Base-by-base conservation (phyloP, 1,139 yeast genomes). In the Hanseniaspora sp. region DNA sequence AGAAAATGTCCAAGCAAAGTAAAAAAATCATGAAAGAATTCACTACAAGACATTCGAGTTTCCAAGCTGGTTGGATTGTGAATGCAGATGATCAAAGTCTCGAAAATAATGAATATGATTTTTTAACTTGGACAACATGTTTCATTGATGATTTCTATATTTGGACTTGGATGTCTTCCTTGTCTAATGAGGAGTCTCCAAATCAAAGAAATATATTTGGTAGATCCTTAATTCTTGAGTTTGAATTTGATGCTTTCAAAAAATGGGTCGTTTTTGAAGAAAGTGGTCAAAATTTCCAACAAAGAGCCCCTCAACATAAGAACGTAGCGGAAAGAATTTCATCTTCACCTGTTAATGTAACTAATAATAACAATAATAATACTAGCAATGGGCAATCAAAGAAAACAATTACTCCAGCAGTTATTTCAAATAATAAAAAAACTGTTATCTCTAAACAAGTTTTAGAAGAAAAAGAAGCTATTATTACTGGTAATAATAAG, bases 81-180 rank as follows among this genome's bases (percentile, higher is more conserved):
- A 53, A 52, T 17, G 59, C 17, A 51, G 55, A 9, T 7, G 56
- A 15, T 46, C 48, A 39, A 18, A 34, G 28, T 7, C 28, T 51
- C 9, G 46, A 51, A n/a, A 51, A 54, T 54, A 45, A 46, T 41
- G 12, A 46, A 11, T 56, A 51, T 38, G 64, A 61, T 40, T 56
- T 51, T 18, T 67, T 71, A 9, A 77, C 80, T 34, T 80, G 86
- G 1, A 68, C 74, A 17, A 77, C 85, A 58, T 83, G 85, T 1
- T 76, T 86, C 1, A 78, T 87, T 35, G 95, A 86, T 67, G 96
- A 87, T 64, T 87, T 84, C 64, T 86, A 83, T 63, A 85, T 86
- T 33, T 87, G 95, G 95, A 79, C 95, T 0, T 87, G 96, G 96
- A 71, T 86, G 61, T 80, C 88, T 3, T 77, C 88, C 1, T 67